A percentile compares a stretch with the other conserved stretches of the same genome.
phyloP scores from a whole-genome alignment of 2,329 filamentous ascomycete genomes.

The Tolypocladium amazonense region DNA sequence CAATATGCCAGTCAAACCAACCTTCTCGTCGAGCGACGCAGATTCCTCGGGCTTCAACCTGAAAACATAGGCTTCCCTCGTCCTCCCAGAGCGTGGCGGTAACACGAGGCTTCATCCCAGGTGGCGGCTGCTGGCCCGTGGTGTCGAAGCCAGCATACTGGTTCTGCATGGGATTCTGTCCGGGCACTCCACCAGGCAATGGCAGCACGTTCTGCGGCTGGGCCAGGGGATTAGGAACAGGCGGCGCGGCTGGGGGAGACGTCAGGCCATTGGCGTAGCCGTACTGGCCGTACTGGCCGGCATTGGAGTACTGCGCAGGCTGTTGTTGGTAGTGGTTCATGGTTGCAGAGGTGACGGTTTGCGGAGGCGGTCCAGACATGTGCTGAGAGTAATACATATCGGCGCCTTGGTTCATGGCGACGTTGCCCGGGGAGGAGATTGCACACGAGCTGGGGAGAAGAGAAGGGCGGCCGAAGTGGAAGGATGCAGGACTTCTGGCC shows the following conservation, averaged over 20 bases:
- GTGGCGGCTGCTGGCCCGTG: conserved; percentile 85
- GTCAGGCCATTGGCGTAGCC: conserved; percentile 67
- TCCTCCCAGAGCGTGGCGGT: conserved; percentile 98
- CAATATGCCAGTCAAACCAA: conserved; percentile 26
- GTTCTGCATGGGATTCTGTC: conserved; percentile 38
- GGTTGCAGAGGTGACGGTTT: conserved; percentile 63
- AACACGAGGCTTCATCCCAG: conserved; percentile 91
- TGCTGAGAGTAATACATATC: conserved; percentile 83
- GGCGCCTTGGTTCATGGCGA: conserved; percentile 71
- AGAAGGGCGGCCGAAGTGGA: neutral
- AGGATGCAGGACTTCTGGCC: neutral
- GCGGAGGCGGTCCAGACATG: conserved; percentile 66
- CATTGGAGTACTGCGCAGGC: conserved; percentile 57
- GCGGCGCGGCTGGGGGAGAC: conserved; percentile 62
- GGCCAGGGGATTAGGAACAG: conserved; percentile 61
- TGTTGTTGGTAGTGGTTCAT: conserved; percentile 72
- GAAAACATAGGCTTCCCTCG: conserved; percentile 93
- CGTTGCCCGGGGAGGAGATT: conserved; percentile 20
- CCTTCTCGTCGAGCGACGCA: conserved; percentile 92
- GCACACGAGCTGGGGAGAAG: conserved; percentile 28
- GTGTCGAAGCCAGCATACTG: conserved; percentile 60
- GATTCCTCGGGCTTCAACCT: conserved; percentile 91
- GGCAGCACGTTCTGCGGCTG: conserved; percentile 54
- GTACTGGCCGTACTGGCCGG: conserved; percentile 55
- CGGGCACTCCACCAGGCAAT: conserved; percentile 45